Percentiles rank a stretch among this genome's conserved stretches.
These are phyloP conservation scores for Penicillium waksmanii DNA, from an alignment of 495 filamentous ascomycete species.

Conservation along the genomic window DNA sequence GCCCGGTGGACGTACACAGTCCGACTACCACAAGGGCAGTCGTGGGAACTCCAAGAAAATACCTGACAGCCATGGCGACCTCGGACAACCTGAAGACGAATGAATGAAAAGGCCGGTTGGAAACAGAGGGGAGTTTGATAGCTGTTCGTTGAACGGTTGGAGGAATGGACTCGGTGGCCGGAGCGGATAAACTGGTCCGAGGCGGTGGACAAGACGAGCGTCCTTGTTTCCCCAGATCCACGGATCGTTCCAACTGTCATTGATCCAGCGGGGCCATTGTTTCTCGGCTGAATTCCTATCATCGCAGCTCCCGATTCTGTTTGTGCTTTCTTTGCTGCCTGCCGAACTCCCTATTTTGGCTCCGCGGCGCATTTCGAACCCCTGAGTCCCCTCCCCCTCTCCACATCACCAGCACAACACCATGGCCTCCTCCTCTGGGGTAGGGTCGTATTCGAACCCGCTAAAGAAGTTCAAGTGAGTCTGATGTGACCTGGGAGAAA, in stretches of 20 bases:
- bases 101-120: conserved; percentile 25
- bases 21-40: conserved; percentile 80
- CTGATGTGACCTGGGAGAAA: background rate
- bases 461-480: conserved; percentile 99
- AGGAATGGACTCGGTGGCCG: conserved; percentile 30
- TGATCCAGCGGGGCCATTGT: conserved; percentile 10
- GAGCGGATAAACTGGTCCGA: conserved; percentile 35
- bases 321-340: conserved; percentile 3
- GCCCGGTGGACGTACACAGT: conserved; percentile 66
- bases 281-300: conserved; percentile 2
- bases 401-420: conserved; percentile 22
- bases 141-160: conserved; percentile 24
- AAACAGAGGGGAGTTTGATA: conserved; percentile 15
- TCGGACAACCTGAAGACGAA: conserved; percentile 32
- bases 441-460: conserved; percentile 95
- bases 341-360: conserved; percentile 5
- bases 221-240: conserved; percentile 33
- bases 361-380: conserved; percentile 15
- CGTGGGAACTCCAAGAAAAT: conserved; percentile 71
- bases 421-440: conserved; percentile 63
- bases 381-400: conserved; percentile 29
- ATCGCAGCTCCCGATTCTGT: conserved; percentile 6
- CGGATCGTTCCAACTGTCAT: conserved; percentile 19
- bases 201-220: conserved; percentile 24
- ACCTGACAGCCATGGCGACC: conserved; percentile 57